Evolutionary conservation across 2,329 filamentous ascomycete genomes (phyloP), one percentile per base, ranked within the genome.

Genomic region (Aureobasidium sp.): DNA sequence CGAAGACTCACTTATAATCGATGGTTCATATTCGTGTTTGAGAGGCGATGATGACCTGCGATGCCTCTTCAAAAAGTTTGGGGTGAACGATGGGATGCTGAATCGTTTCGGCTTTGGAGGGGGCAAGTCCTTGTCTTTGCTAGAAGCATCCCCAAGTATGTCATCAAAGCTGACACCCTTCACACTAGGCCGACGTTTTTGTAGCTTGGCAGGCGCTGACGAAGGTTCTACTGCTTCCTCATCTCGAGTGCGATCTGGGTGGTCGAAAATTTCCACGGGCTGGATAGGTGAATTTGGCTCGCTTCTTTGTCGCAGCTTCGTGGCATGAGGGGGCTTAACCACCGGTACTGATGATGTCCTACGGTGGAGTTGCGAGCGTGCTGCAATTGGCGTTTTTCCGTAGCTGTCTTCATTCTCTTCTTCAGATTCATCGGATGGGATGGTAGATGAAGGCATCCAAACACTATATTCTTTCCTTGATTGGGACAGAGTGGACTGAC

Each of bases 1-100:
- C 9, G 81, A 81, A 7, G 84, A 84, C 45, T 84, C 83, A 0
- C 85, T 86, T 49, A 83, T 84, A 7, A 84, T 86, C 16, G 94
- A 97, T 15, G 93, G 93, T 65, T 92, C 87, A 69, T 97, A 99
- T 75, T 99, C 93, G 71, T 97, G 93, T 77, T 99, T 99, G 54
- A 99, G 79, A 0, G 94, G 94, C 1, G 94, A 99, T 0, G 94
- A 97, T 1, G 86, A 88, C 21, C 91, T 85, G 48, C 92, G 85
- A 70, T 87, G 73, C 73, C 80, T 65, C 65, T 69, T 71, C 45
- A 74, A 50, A 64, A 74, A 74, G 3, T 68, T 69, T 8, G 72
- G 71, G 15, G 72, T 74, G 59, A 74, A 67, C 3, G 71, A 70
- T 2, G 70, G 69, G 2, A 73, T 55, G 9, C 61, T 62, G 48